Evolutionary conservation across 2,329 filamentous ascomycete species (phyloP), one percentile per base, ranked within the genome.

Genomic region (Ophiostoma ips): DNA sequence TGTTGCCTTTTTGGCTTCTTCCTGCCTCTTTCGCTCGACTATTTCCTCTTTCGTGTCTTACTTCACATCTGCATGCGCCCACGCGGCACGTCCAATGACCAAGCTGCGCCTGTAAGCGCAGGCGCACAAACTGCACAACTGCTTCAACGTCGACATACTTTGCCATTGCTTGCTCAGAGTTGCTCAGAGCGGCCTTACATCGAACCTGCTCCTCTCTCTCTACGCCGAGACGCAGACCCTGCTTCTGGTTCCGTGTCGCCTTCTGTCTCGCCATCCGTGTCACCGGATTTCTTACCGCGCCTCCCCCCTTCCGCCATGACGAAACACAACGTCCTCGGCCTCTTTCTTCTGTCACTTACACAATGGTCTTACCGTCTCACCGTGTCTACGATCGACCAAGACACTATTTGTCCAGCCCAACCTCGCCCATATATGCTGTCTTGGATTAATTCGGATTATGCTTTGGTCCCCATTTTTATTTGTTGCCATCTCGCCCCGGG

Each of bases 41-140:
- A 28, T 28, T 28, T 28, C 24, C 8, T n/a, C 12, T 41, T 15
- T 21, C 13, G 15, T 30, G 24, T 43, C 24, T n/a, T 15, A 15
- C 40, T 30, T 43, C 24, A 21, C 15, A 28, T 28, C 7, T 7
- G n/a, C 9, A 21, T 31, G 24, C 40, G 7, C 16, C 40, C 15
- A 43, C 16, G 24, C 24, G 40, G 21, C 24, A 21, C 24, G 24
- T 30, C 24, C 24, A 28, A 40, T 50, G 36, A 24, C 19, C 49
- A 21, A 31, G 15, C 45, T 33, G 34, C 33, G 31, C 16, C 36
- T 41, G 38, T 19, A 33, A 38, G 50, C 34, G 24, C 33, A 19
- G 46, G 18, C 50, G 38, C 50, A 51, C 46, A 35, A 34, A 40
- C 38, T 28, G 18, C 40, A 12, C n/a, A 30, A 5, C 46, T 44